phyloP scores from a whole-genome alignment of 495 filamentous ascomycete genomes.

The Articulospora tetracladia region DNA sequence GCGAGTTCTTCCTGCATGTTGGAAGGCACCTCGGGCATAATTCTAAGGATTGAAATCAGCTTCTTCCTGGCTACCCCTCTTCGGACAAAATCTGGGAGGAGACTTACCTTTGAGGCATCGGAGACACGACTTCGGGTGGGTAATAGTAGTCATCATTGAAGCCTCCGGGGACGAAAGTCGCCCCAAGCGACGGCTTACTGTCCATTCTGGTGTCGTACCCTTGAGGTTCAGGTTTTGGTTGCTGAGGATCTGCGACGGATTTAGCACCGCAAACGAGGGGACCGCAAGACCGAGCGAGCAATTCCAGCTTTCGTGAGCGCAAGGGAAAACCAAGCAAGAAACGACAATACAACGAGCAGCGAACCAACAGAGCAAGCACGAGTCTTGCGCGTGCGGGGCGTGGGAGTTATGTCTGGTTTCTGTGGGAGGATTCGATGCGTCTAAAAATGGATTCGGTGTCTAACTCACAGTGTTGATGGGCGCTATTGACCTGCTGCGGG shows the following conservation, averaged over 20 bases:
- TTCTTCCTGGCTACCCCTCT: background rate
- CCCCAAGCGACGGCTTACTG: slow-evolving; percentile 44
- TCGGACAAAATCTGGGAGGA: background rate
- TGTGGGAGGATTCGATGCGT: background rate
- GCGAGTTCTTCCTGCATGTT: slow-evolving; percentile 92
- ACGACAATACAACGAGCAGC: too few species aligned
- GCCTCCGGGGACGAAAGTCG: slow-evolving; percentile 89
- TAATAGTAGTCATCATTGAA: slow-evolving; percentile 72
- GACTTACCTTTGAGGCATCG: slow-evolving; percentile 86
- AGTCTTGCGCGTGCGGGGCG: background rate
- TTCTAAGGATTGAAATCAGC: slow-evolving; percentile 32
- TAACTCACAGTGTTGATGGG: background rate
- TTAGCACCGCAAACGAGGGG: background rate
- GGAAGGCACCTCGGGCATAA: slow-evolving; percentile 57
- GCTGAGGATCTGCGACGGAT: background rate
- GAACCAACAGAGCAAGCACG: background rate
- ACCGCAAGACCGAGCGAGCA: background rate
- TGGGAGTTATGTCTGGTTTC: background rate
- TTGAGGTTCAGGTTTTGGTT: background rate
- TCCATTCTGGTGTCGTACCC: background rate
- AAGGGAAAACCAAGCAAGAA: too few species aligned
- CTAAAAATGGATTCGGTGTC: background rate
- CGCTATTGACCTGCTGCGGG: background rate
- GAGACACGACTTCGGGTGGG: slow-evolving; percentile 70
- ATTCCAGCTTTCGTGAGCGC: too few species aligned